Conservation (phyloP, 208 protist species). For the Acanthamoeba royreba region DNA sequence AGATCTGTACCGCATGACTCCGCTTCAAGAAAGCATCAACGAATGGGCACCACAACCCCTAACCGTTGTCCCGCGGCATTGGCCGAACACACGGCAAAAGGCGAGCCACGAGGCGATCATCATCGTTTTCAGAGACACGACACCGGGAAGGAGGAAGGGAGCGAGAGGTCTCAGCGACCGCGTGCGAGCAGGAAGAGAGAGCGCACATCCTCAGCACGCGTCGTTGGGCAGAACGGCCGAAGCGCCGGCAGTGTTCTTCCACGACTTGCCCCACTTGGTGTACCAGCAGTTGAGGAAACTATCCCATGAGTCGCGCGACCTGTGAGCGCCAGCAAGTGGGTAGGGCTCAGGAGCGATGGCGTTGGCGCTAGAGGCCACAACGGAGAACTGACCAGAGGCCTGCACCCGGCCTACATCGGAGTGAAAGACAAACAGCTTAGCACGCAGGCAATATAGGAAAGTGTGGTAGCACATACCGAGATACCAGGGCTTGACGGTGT, state of each 20-base stretch:
- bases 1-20: not conserved
- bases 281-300: not conserved
- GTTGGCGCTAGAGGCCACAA: not conserved
- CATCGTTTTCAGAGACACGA: not conserved
- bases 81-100: too few species aligned
- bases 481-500: conserved; percentile 33
- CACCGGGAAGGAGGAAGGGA: too few species aligned
- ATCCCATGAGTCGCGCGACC: not conserved
- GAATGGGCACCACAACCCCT: too few species aligned
- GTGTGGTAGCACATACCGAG: not conserved
- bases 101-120: too few species aligned
- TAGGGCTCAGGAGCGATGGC: conserved; percentile 21
- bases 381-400: not conserved
- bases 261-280: not conserved
- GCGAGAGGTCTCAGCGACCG: too few species aligned
- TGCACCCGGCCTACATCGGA: not conserved
- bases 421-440: not conserved
- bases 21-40: conserved; percentile 24
- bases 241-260: not conserved
- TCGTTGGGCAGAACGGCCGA: not conserved
- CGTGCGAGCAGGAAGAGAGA: too few species aligned
- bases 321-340: not conserved
- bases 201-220: too few species aligned
- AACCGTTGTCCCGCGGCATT: not conserved
- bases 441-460: not conserved